Evolutionary conservation across 208 protist genomes (phyloP).

Genomic region (Balamuthia mandrillaris): DNA sequence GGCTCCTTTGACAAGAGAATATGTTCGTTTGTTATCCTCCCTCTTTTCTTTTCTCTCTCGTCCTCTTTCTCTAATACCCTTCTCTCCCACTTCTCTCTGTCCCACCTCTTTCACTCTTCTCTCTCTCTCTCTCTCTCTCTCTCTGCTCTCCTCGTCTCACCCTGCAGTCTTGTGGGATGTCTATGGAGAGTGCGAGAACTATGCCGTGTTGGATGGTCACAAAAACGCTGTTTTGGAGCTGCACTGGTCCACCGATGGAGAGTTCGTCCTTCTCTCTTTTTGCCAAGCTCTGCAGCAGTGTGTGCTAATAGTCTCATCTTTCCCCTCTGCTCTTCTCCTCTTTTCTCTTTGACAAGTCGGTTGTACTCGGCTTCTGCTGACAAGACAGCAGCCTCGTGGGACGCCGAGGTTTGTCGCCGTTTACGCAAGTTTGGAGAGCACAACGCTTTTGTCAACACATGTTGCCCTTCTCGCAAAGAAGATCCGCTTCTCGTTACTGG

Average conservation of each 20-base stretch:
- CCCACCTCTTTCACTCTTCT: conserved; percentile 57
- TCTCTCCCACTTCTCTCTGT: neutral
- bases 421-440: conserved; percentile 64
- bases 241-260: conserved; percentile 57
- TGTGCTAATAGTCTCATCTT: neutral
- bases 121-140: neutral
- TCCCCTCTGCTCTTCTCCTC: neutral
- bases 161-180: conserved; percentile 67
- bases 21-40: conserved; percentile 42
- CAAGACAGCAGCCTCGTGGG: conserved; percentile 68
- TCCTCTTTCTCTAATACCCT: neutral
- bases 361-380: conserved; percentile 59
- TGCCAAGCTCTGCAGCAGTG: neutral
- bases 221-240: conserved; percentile 64
- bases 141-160: neutral
- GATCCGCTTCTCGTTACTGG: conserved; percentile 43
- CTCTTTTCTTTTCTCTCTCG: neutral
- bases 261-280: neutral
- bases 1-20: conserved; percentile 68
- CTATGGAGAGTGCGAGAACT: conserved; percentile 69
- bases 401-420: conserved; percentile 49
- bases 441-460: conserved; percentile 56
- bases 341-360: neutral
- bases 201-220: conserved; percentile 64
- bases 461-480: conserved; percentile 41